A percentile compares a stretch with the other conserved stretches of the same genome.
phyloP scores from a whole-genome alignment of 129 eudicot genomes.

The Artemisia annua region DNA sequence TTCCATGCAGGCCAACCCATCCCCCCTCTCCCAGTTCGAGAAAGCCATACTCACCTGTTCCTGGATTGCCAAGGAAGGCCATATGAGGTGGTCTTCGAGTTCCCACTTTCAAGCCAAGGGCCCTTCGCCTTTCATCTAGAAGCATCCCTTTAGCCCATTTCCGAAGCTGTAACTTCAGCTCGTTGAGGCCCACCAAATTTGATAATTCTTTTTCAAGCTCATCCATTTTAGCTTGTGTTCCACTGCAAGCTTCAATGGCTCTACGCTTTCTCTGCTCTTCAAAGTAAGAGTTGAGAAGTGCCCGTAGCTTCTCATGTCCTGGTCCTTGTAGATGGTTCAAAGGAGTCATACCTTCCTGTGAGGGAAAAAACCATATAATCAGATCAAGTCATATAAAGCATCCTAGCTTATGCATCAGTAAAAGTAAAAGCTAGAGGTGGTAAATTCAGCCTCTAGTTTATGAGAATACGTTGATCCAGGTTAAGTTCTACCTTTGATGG shows the following conservation, averaged over 20 bases:
- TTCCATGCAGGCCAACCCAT: too few species aligned
- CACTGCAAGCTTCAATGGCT: conserved; percentile 76
- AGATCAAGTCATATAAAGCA: neutral
- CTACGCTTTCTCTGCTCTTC: conserved; percentile 28
- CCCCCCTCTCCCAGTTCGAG: too few species aligned
- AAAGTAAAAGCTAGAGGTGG: too few species aligned
- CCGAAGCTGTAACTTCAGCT: conserved; percentile 66
- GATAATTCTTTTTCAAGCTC: conserved; percentile 74
- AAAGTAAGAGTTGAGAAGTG: conserved; percentile 17
- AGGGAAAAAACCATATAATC: neutral
- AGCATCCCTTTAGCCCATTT: conserved; percentile 42
- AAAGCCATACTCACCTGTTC: too few species aligned
- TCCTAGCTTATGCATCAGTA: neutral
- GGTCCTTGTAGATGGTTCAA: conserved; percentile 30
- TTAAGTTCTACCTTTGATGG: neutral
- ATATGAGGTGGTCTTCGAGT: too few species aligned
- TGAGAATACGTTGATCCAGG: too few species aligned
- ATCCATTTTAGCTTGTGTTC: conserved; percentile 37
- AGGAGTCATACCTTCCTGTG: conserved; percentile 32
- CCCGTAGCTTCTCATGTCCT: conserved; percentile 70
- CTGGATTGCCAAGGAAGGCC: too few species aligned
- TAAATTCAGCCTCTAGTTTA: too few species aligned
- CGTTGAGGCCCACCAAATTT: conserved; percentile 67
- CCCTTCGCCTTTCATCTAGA: too few species aligned
- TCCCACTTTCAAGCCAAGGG: too few species aligned